Evolutionary conservation across 495 filamentous ascomycete species (phyloP).

Genomic region (Aspergillus baeticus): DNA sequence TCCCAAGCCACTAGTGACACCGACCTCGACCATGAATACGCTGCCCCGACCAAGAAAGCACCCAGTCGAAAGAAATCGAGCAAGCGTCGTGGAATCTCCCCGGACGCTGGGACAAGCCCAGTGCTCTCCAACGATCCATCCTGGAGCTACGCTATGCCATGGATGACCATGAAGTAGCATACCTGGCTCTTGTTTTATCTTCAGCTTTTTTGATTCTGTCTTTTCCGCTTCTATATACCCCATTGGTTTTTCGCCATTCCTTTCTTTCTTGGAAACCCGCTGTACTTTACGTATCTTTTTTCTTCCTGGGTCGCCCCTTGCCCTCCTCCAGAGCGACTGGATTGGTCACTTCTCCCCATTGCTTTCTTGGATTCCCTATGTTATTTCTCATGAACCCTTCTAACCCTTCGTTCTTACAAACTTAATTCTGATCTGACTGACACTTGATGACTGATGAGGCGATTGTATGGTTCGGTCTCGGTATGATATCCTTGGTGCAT

Average conservation of each 20-base stretch:
- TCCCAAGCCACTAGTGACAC: slow-evolving; percentile 8
- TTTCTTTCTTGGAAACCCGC: background rate
- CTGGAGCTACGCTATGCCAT: slow-evolving; percentile 13
- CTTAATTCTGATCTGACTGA: background rate
- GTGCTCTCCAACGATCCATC: slow-evolving; percentile 15
- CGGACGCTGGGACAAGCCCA: slow-evolving; percentile 7
- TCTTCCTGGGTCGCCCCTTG: background rate
- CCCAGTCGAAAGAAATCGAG: background rate
- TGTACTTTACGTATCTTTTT: slow-evolving; percentile 3
- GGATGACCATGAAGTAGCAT: background rate
- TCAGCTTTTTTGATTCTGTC: background rate
- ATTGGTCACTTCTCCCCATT: background rate
- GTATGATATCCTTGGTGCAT: slow-evolving; percentile 8
- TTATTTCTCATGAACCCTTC: background rate
- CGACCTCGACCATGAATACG: background rate
- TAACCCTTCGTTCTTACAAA: too few species aligned
- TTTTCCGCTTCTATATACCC: slow-evolving; percentile 6
- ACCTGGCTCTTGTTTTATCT: background rate
- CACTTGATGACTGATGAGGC: slow-evolving; percentile 8
- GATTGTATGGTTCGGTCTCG: slow-evolving; percentile 8
- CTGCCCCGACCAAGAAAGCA: background rate
- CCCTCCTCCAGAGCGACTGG: background rate
- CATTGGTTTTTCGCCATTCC: background rate
- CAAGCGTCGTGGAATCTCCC: slow-evolving; percentile 8
- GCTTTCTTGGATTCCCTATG: background rate